Percentiles rank a stretch among this genome's conserved stretches.
These are phyloP conservation scores for Kernera saxatilis DNA, from an alignment of 345 rosid species.

Conservation along the genomic window DNA sequence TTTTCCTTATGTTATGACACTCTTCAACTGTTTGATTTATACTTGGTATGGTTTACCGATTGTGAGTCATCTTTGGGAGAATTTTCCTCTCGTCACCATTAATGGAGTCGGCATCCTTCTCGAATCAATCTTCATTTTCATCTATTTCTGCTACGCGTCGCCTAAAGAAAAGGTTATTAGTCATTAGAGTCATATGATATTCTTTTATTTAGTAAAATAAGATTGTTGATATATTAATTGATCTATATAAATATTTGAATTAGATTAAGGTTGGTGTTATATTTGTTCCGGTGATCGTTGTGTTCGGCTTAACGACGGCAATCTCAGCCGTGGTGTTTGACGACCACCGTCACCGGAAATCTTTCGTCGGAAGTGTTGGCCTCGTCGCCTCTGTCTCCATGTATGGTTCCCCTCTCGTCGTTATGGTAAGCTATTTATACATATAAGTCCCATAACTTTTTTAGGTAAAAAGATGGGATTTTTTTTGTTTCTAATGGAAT, in stretches of 20 bases:
- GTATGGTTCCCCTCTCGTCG: constrained; percentile 78
- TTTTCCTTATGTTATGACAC: constrained; percentile 62
- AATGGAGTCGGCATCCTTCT: constrained; percentile 72
- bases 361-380: constrained; percentile 65
- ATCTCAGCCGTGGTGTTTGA: constrained; percentile 48
- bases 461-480: too few relatives aligned
- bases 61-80: constrained; percentile 80
- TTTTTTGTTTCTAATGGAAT: too few relatives aligned
- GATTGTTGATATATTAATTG: background rate
- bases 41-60: constrained; percentile 86
- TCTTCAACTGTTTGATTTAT: constrained; percentile 63
- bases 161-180: constrained; percentile 53
- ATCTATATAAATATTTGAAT: background rate
- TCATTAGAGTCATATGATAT: background rate
- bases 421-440: constrained; percentile 40
- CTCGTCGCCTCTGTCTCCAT: constrained; percentile 54
- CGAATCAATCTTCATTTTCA: constrained; percentile 56
- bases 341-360: constrained; percentile 60
- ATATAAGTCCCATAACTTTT: too few relatives aligned
- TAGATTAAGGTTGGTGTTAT: constrained; percentile 51
- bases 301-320: constrained; percentile 31
- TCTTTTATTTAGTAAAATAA: background rate
- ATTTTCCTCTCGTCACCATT: constrained; percentile 64
- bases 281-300: constrained; percentile 32
- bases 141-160: constrained; percentile 52